Base-by-base conservation (phyloP, 305 asterid species). In the Ajuga reptans region DNA sequence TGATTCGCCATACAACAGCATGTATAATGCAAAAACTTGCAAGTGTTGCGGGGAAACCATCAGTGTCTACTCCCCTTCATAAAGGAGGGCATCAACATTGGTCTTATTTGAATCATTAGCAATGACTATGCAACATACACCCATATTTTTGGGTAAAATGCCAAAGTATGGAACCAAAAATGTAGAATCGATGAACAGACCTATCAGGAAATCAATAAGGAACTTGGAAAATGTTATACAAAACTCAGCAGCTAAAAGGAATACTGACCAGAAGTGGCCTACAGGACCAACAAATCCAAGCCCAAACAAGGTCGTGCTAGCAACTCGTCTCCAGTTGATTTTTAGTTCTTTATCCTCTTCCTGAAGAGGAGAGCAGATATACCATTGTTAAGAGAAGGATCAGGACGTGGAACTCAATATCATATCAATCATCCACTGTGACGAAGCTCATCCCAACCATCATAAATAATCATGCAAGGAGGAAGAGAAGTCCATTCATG, bases 221-320 rank as follows among this genome's bases (percentile, higher is more conserved):
- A 47, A 16, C 34, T 14, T 36, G 18, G 14, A 56, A 72, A 49
- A 42, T 47, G 0, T 4, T 1, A 64, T 17, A 27, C 29, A 15
- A n/a, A 21, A 46, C 9, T 6, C 59, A 67, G 45, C 52, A 37
- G 37, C 57, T 11, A 43, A 27, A 51, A 71, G 21, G 78, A 75
- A 69, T 31, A 84, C 95, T 76, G 43, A 91, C 97, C 97, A 91
- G 85, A 84, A 87, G 75, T 91, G 97, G 79, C 97, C 97, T 75
- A 91, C 83, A 2, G 97, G 97, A 71, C 97, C 97, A 78, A 91
- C 95, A 81, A 91, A 91, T 58, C 86, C 95, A 73, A 87, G 89
- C 34, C 97, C 97, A 77, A 89, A 91, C 80, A 87, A 68, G 68
- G 95, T 80, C 5, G 97, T 89, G 57, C 86, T 79, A 69, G 91